Percentiles rank a stretch among this genome's conserved stretches.
Evolutionary conservation across 2,329 filamentous ascomycete species (phyloP).

Genomic region (Plenodomus tracheiphilus): DNA sequence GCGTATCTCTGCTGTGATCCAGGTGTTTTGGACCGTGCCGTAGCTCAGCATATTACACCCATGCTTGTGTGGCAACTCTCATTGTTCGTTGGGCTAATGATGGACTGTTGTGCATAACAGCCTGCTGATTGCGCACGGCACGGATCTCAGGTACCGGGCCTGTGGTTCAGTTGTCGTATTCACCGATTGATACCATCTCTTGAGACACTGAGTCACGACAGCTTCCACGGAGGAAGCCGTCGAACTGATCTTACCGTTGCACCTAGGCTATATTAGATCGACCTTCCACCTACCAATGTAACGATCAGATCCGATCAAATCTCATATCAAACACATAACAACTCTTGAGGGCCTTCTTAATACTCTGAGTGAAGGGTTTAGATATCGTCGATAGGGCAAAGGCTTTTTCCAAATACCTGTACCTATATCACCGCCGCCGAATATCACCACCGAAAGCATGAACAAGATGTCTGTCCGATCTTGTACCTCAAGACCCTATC

Average conservation of each 20-base stretch:
- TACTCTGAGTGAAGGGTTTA: neutral
- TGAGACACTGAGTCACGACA: conserved; percentile 3
- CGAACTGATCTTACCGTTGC: conserved; percentile 4
- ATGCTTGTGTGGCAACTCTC: conserved; percentile 17
- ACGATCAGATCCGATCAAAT: neutral
- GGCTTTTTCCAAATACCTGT: neutral
- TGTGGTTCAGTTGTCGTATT: conserved; percentile 14
- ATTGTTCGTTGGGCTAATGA: conserved; percentile 20
- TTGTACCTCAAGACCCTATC: conserved; percentile 7
- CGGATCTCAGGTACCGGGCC: conserved; percentile 20
- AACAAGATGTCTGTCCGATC: too few species aligned
- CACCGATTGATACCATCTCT: conserved; percentile 16
- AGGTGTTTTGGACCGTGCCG: conserved; percentile 13
- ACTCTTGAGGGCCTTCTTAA: neutral
- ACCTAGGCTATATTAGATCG: conserved; percentile 12
- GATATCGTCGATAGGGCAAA: neutral
- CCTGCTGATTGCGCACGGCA: conserved; percentile 10
- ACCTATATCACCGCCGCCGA: neutral
- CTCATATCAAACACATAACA: neutral
- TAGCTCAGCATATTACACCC: conserved; percentile 12
- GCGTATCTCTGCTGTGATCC: neutral
- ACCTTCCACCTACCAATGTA: neutral
- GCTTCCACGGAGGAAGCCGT: conserved; percentile 6
- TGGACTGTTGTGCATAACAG: conserved; percentile 12
- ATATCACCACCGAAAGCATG: neutral